These are phyloP conservation scores for Silene conica DNA, from an alignment of 148 eudicot genomes.

Conservation along the genomic window DNA sequence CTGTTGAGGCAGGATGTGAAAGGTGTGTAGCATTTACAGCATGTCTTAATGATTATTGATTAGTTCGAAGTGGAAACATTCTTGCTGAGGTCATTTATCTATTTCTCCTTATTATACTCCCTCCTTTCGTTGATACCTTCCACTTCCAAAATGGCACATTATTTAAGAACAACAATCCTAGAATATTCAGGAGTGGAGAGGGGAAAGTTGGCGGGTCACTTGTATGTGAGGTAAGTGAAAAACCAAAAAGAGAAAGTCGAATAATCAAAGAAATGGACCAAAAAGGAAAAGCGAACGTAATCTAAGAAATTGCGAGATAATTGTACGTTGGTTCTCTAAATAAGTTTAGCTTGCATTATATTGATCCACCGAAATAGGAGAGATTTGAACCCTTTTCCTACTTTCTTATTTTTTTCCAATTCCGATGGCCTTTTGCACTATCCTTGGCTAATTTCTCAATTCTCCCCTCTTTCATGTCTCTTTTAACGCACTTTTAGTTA, in stretches of 20 bases:
- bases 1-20: constrained; percentile 91
- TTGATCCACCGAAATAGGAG: not conserved
- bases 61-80: not conserved
- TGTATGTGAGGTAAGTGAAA: no score
- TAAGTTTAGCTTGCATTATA: not conserved
- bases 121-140: no score
- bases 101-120: not conserved
- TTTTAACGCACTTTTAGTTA: no score
- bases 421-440: not conserved
- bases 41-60: not conserved
- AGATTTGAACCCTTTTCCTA: not conserved
- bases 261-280: no score
- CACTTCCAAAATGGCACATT: no score
- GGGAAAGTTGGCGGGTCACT: no score
- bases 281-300: no score
- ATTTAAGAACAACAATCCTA: no score
- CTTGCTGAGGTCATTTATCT: not conserved
- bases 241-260: no score
- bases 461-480: no score
- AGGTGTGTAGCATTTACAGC: constrained; percentile 39
- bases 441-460: not conserved
- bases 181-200: no score
- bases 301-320: no score
- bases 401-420: not conserved
- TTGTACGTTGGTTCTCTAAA: constrained; percentile 5